Evolutionary conservation across 371 early-diverging fungal genomes (phyloP), one percentile per base, ranked within the genome.

Genomic region (Catenaria anguillulae): DNA sequence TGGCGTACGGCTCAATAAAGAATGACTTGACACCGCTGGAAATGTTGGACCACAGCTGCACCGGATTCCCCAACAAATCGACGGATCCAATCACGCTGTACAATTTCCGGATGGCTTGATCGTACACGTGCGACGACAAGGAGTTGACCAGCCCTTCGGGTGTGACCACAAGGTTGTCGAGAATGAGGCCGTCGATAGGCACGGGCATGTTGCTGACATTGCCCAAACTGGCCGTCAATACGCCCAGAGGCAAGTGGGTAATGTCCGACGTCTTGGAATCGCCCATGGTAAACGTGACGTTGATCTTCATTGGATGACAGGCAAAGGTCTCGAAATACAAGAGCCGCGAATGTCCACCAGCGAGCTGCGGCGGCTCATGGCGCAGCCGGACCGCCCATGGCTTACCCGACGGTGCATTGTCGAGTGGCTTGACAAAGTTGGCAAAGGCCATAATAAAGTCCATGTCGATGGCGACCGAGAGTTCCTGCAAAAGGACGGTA

Each of bases 1-100:
- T n/a, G n/a, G n/a, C n/a, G n/a, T 89, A 87, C 0, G 98, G 97
- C 65, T 98, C 97, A 73, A 97, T 97, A 72, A 97, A 98, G 56
- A 97, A 80, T 67, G 95, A 97, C 0, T 82, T 80, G 0, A 97
- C 94, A 10, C 98, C 99, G 0, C 93, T 91, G 63, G 89, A 87
- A 48, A 98, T 75, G 63, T 83, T 96, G 72, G 81, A 93, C 70
- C 97, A 97, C 33, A 98, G 72, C 0, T 97, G 97, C 0, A 97
- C 94, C 0, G 99, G 99, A 67, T 98, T 98, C 33, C 99, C 99
- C 48, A 97, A 76, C 63, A 97, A 82, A 68, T 98, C 97, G 8
- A 94, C 97, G 17, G 95, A 92, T 1, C 99, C 99, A 10, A 97
- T 76, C 46, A 98, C 75, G 70, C 87, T 85, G 75, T 97, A 90